phyloP scores from a whole-genome alignment of 192 early-diverging fungal species.

The Backusella circina region DNA sequence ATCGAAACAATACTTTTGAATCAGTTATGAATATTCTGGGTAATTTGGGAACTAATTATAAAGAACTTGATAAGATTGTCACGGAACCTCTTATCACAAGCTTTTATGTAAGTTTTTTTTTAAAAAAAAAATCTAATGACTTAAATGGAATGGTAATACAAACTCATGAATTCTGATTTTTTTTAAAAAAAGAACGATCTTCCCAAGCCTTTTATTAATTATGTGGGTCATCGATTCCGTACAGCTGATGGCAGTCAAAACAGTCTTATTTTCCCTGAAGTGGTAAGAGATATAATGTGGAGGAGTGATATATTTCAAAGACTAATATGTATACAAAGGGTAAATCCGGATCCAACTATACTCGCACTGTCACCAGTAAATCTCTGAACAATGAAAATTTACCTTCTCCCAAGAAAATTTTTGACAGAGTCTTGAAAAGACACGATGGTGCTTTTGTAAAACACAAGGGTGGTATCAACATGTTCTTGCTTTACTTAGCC shows the following conservation, averaged over 20 bases:
- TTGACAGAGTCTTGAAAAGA: conserved; percentile 18
- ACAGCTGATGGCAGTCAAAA: conserved; percentile 22
- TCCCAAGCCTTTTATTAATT: conserved; percentile 21
- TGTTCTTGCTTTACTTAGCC: conserved; percentile 39
- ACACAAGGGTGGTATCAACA: conserved; percentile 38
- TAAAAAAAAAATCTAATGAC: background rate
- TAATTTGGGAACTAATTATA: conserved; percentile 2
- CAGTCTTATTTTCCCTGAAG: conserved; percentile 16
- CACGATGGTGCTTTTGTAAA: conserved; percentile 13
- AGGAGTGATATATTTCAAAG: background rate
- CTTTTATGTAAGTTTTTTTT: conserved; percentile 16
- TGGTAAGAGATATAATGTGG: conserved; percentile 9
- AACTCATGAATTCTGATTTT: background rate
- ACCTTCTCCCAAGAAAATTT: conserved; percentile 10
- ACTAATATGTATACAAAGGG: background rate
- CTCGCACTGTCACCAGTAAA: conserved; percentile 8
- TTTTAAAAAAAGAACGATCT: conserved; percentile 10
- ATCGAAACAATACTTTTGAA: conserved; percentile 20
- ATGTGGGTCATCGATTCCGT: conserved; percentile 15
- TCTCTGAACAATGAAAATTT: background rate
- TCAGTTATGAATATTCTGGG: conserved; percentile 11
- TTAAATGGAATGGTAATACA: background rate
- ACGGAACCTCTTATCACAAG: conserved; percentile 10
- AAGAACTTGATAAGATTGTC: conserved; percentile 4
- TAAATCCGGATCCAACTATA: conserved; percentile 14